These are phyloP conservation scores for Xylariaceae sp. DNA, from an alignment of 2,329 filamentous ascomycete species.

Conservation along the genomic window DNA sequence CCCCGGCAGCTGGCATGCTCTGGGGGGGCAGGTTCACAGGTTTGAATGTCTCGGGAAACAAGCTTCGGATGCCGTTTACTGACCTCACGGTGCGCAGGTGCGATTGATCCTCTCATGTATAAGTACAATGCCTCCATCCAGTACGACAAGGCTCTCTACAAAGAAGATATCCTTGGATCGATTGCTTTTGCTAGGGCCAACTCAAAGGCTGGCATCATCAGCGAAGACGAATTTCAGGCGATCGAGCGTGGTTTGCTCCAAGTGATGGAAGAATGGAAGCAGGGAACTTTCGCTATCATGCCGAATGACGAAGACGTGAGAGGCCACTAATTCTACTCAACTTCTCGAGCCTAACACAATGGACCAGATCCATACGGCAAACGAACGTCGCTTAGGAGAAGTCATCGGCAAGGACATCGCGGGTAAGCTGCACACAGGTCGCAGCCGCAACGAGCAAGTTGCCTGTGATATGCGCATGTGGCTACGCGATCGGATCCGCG, in stretches of 20 bases:
- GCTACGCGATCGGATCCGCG: constrained; percentile 69
- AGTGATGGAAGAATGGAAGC: constrained; percentile 52
- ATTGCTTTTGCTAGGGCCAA: constrained; percentile 82
- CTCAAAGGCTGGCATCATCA: constrained; percentile 68
- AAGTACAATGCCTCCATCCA: constrained; percentile 79
- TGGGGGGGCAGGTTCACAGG: constrained; percentile 51
- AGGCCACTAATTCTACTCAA: neutral
- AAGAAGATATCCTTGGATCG: constrained; percentile 73
- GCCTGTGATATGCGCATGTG: constrained; percentile 88
- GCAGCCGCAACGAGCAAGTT: constrained; percentile 86
- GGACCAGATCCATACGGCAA: constrained; percentile 17
- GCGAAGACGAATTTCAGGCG: constrained; percentile 64
- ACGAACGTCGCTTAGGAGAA: constrained; percentile 63
- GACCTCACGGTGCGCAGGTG: constrained; percentile 47
- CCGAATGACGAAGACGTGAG: constrained; percentile 49
- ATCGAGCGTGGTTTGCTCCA: constrained; percentile 71
- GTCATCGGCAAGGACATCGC: constrained; percentile 81
- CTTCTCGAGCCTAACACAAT: neutral
- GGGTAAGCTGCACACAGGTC: constrained; percentile 84
- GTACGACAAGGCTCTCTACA: constrained; percentile 74
- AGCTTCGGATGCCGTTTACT: too few relatives aligned
- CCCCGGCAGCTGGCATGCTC: too few relatives aligned
- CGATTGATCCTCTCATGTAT: constrained; percentile 79
- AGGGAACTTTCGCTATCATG: constrained; percentile 47
- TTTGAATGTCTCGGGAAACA: constrained; percentile 18